Evolutionary conservation across 2,329 filamentous ascomycete genomes (phyloP), one percentile per base, ranked within the genome.

Genomic region (Amesomyces nigricolor): DNA sequence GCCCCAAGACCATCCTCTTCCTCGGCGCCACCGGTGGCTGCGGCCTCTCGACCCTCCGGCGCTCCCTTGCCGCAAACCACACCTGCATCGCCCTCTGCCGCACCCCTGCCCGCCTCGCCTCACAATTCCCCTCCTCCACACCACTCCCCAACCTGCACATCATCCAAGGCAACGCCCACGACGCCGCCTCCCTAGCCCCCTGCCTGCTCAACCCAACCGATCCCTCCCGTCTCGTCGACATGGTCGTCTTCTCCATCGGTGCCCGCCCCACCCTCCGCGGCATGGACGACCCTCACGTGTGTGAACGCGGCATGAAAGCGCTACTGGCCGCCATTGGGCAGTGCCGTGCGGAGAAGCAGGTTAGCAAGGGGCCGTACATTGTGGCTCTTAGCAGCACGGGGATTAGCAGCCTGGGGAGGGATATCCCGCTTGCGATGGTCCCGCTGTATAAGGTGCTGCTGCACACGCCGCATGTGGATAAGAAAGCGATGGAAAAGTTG

Each of bases 11-110:
- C 3, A 66, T 80, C 53, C 71, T 75, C 44, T 79, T 82, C 69
- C 71, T 82, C 51, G 80, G 80, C 56, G 76, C 78, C 42, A 80
- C 75, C 19, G 74, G 73, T 35, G 79, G 79, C 47, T 71, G 71
- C 58, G 77, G 73, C 51, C 72, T 79, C 54, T 68, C 76, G 2
- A 70, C 72, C 14, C 73, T 82, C 40, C 71, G 71, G 22, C 69
- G 70, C 40, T 68, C 72, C 26, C 73, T 82, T 8, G 68, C 71
- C 14, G 73, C 72, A 10, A 74, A 75, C 35, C 71, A 76, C 63
- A 67, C 63, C 7, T 79, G 77, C 67, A 67, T 75, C 47, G 78
- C 75, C 45, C 71, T 82, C 37, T 78, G 72, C 63, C 77, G 79
- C 43, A 75, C 70, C 2, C 75, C 79, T 7, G 69, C 72, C 47